Conservation (phyloP, 2,329 filamentous ascomycete species). For the Tolypocladium cylindrosporum region DNA sequence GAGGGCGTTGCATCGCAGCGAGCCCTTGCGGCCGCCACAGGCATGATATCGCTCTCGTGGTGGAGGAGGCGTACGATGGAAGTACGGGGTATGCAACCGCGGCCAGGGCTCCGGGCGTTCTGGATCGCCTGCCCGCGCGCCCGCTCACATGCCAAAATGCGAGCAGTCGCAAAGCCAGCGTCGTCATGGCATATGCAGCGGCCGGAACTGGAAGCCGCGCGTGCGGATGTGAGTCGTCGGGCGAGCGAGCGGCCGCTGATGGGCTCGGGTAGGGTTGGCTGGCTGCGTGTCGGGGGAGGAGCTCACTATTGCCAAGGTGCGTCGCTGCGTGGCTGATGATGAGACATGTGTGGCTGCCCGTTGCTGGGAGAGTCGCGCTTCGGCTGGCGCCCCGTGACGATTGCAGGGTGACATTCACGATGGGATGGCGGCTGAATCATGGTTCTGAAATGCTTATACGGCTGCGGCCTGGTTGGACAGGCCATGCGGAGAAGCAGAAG, state of each 20-base stretch:
- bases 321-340: not conserved
- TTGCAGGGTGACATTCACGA: slow-evolving; percentile 1
- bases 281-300: not conserved
- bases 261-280: not conserved
- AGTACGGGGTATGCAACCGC: not conserved
- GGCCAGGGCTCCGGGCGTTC: not conserved
- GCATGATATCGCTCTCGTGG: not conserved
- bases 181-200: not conserved
- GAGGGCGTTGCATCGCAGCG: not conserved
- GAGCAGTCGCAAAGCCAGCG: not conserved
- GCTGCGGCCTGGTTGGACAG: not conserved
- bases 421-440: not conserved
- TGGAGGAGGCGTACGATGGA: not conserved
- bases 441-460: not conserved
- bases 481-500: not conserved
- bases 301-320: not conserved
- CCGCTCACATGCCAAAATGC: not conserved
- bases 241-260: not conserved
- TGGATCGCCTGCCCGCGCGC: not conserved
- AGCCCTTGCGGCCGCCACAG: too few species aligned
- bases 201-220: not conserved
- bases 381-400: not conserved
- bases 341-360: slow-evolving; percentile 1
- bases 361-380: not conserved
- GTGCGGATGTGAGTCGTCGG: not conserved